These are phyloP conservation scores for Fraxinus nigra DNA, from an alignment of 305 asterid species.

Conservation along the genomic window DNA sequence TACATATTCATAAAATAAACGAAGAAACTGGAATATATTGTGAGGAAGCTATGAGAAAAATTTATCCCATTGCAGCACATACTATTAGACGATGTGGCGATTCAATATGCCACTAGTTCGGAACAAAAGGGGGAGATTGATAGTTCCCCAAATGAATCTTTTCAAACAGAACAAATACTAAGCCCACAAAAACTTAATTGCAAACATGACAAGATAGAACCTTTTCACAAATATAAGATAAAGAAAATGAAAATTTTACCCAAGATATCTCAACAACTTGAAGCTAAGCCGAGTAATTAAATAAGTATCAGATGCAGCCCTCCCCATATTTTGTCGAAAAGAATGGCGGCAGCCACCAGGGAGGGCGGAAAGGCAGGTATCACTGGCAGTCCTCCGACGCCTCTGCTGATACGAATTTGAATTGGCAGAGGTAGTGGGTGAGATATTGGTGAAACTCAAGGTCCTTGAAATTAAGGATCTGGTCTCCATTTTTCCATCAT, in stretches of 20 bases:
- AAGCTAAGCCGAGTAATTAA: constrained; percentile 54
- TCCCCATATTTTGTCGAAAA: constrained; percentile 40
- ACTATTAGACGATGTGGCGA: background rate
- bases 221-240: background rate
- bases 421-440: constrained; percentile 6
- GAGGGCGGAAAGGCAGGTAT: constrained; percentile 36
- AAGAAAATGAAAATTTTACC: constrained; percentile 41
- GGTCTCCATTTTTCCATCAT: constrained; percentile 40
- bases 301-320: constrained; percentile 56
- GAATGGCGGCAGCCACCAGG: constrained; percentile 35
- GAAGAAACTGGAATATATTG: background rate
- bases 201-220: background rate
- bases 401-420: constrained; percentile 43
- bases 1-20: background rate
- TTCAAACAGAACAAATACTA: background rate
- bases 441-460: constrained; percentile 40
- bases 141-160: background rate
- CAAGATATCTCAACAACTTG: constrained; percentile 58
- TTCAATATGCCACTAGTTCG: background rate
- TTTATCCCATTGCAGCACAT: background rate
- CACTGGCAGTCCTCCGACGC: constrained; percentile 67
- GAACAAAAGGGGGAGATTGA: background rate
- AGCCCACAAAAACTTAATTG: background rate
- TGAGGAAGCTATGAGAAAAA: background rate
- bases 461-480: constrained; percentile 60